Conservation (phyloP, 345 rosid species). For the Melaleuca alternifolia region DNA sequence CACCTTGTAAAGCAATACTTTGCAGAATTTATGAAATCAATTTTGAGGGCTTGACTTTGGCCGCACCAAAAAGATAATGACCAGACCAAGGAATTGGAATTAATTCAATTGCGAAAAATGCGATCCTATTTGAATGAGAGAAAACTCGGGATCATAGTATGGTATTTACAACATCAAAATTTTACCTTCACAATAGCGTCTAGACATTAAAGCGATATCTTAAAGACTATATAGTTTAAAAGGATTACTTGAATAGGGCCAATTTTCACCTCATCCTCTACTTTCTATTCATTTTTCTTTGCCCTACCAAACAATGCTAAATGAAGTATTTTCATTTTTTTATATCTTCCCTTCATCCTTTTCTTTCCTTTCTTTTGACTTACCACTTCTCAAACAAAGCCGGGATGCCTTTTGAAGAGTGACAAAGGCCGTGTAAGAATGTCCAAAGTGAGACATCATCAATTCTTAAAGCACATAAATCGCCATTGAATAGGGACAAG, state of each 20-base stretch:
- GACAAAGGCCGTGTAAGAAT: not conserved
- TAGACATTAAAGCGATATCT: not conserved
- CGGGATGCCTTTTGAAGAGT: not conserved
- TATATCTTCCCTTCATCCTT: not conserved
- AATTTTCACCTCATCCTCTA: not conserved
- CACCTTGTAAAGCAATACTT: not conserved
- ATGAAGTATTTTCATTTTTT: not conserved
- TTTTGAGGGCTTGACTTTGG: not conserved
- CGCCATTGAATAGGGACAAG: not conserved
- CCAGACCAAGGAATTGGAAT: not conserved
- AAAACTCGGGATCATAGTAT: not conserved
- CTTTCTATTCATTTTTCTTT: not conserved
- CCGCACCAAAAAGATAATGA: not conserved
- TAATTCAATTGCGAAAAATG: not conserved
- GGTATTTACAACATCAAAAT: not conserved
- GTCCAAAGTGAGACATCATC: not conserved
- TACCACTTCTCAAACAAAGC: not conserved
- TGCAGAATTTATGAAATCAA: not conserved
- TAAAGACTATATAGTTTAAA: not conserved
- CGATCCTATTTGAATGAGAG: not conserved
- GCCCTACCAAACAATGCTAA: not conserved
- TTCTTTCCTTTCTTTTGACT: not conserved
- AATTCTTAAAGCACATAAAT: not conserved
- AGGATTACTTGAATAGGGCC: not conserved
- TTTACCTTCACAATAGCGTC: not conserved